phyloP scores from a whole-genome alignment of 306 rosid genomes.

The Senna tora region DNA sequence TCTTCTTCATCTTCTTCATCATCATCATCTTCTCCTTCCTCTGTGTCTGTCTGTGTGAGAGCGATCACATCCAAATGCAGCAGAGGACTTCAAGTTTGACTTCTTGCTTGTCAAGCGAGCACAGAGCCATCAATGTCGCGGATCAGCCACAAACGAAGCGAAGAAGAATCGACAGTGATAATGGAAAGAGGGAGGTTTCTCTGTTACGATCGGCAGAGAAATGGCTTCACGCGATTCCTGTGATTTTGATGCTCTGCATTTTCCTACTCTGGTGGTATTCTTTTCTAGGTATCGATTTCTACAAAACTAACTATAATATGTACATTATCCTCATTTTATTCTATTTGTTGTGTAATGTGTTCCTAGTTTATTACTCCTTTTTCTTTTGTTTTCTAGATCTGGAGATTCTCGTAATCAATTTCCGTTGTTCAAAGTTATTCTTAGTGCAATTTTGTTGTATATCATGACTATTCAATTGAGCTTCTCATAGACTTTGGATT shows the following conservation, averaged over 20 bases:
- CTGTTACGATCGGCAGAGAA: constrained; percentile 34
- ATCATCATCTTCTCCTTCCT: too few relatives aligned
- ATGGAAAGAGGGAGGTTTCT: too few relatives aligned
- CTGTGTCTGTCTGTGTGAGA: not conserved
- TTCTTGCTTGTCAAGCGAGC: constrained; percentile 7
- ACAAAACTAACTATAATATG: not conserved
- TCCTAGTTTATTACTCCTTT: not conserved
- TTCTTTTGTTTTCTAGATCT: not conserved
- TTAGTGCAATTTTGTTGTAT: not conserved
- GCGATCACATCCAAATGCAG: not conserved
- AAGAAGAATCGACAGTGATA: not conserved
- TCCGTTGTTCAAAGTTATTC: not conserved
- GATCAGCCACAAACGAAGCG: constrained; percentile 2
- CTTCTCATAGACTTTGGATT: not conserved
- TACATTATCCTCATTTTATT: not conserved
- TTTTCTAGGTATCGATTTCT: not conserved
- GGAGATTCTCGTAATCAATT: not conserved
- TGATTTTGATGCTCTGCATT: constrained; percentile 51
- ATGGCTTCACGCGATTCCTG: constrained; percentile 53
- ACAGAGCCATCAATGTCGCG: not conserved
- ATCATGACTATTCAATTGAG: too few relatives aligned
- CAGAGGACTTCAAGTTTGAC: constrained; percentile 1
- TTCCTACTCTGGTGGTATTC: constrained; percentile 19
- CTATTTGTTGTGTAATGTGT: not conserved
- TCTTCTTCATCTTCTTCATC: not conserved